Percentiles rank a stretch among this genome's conserved stretches.
Evolutionary conservation across 768 basidiomycete genomes (phyloP).

Genomic region (Pisolithus tinctorius): DNA sequence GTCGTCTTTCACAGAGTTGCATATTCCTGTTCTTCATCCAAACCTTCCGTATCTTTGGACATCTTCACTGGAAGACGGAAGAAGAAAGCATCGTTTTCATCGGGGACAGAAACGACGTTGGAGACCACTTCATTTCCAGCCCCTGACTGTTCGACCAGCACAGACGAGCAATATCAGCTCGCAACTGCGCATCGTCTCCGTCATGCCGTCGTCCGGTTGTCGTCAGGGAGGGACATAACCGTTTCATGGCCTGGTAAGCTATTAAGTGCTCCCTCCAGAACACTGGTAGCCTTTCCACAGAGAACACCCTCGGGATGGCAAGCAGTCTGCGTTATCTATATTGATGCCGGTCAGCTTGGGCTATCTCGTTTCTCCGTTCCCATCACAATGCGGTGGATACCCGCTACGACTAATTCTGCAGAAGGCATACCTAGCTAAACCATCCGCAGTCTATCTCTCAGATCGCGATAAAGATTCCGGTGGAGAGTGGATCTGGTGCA

Average conservation of each 20-base stretch:
- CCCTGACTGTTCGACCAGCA: no score
- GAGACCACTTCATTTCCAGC: no score
- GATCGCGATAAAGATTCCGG: constrained; percentile 15
- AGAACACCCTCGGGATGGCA: constrained; percentile 11
- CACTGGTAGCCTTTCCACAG: constrained; percentile 1
- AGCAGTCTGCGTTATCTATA: constrained; percentile 1
- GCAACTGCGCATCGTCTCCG: neutral
- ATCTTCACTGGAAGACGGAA: no score
- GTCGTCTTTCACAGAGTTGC: neutral
- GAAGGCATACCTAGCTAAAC: neutral
- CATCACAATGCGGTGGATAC: neutral
- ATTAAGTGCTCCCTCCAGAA: neutral
- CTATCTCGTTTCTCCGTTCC: neutral
- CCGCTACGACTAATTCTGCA: constrained; percentile 9
- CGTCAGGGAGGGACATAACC: neutral
- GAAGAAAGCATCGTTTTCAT: no score
- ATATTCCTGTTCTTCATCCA: neutral
- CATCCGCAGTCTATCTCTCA: constrained; percentile 10
- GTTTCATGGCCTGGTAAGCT: neutral
- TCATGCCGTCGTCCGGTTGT: neutral
- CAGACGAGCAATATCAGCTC: no score
- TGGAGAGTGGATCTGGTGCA: constrained; percentile 17
- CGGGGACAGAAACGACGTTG: no score
- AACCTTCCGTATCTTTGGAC: no score
- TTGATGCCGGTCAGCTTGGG: neutral